Evolutionary conservation across 2,329 filamentous ascomycete genomes (phyloP).

Genomic region (Fonsecaea multimorphosa): DNA sequence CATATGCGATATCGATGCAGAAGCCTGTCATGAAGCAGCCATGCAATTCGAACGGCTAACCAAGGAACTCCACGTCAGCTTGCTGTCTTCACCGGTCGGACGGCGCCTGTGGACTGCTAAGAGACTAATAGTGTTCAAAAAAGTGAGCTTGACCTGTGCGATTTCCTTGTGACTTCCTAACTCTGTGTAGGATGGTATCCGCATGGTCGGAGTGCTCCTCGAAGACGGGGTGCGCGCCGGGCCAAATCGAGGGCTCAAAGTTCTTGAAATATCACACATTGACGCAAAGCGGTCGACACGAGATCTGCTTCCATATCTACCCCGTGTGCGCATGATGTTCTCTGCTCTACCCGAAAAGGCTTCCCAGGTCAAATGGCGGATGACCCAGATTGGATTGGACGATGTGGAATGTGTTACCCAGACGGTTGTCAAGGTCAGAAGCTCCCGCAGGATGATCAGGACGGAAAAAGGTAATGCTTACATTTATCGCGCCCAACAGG

Average conservation of each 20-base stretch:
- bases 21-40: conserved; percentile 79
- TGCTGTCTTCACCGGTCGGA: conserved; percentile 81
- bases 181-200: conserved; percentile 70
- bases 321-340: conserved; percentile 71
- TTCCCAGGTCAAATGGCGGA: conserved; percentile 71
- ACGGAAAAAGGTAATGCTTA: conserved; percentile 56
- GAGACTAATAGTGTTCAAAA: conserved; percentile 81
- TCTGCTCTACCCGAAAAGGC: conserved; percentile 70
- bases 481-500: conserved; percentile 38
- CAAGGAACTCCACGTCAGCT: conserved; percentile 74
- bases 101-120: conserved; percentile 77
- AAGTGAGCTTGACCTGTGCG: conserved; percentile 46
- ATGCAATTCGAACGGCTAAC: conserved; percentile 83
- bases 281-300: conserved; percentile 74
- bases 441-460: conserved; percentile 55
- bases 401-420: conserved; percentile 86
- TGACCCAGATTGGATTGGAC: conserved; percentile 71
- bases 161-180: neutral
- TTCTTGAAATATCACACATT: conserved; percentile 76
- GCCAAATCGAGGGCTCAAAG: conserved; percentile 71
- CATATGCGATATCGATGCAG: conserved; percentile 80
- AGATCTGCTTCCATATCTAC: conserved; percentile 85
- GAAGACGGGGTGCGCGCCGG: conserved; percentile 72
- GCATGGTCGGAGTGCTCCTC: conserved; percentile 80
- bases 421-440: conserved; percentile 62